Conservation (phyloP, 768 basidiomycete genomes). For the Lactifluus subvellereus region DNA sequence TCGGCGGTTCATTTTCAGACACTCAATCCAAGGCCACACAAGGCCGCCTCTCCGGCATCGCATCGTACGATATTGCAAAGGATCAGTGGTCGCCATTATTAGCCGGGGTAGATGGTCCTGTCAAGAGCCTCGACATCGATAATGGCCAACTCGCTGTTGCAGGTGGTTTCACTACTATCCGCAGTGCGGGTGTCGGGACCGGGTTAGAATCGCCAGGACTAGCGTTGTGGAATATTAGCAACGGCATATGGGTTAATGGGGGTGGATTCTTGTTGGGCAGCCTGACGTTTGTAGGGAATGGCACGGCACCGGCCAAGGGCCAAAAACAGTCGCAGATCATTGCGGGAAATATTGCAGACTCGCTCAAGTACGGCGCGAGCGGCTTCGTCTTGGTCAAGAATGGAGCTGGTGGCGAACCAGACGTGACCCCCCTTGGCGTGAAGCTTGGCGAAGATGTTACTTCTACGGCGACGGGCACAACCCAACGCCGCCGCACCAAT, state of each 20-base stretch:
- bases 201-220: conserved; percentile 51
- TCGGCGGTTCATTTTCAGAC: conserved; percentile 85
- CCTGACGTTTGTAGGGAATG: conserved; percentile 65
- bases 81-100: conserved; percentile 64
- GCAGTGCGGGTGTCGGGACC: conserved; percentile 34
- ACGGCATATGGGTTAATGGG: conserved; percentile 60
- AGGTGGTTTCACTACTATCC: conserved; percentile 65
- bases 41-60: conserved; percentile 54
- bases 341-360: conserved; percentile 57
- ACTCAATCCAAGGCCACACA: conserved; percentile 50
- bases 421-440: conserved; percentile 55
- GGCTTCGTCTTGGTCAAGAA: conserved; percentile 79
- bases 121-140: conserved; percentile 52
- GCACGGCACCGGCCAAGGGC: conserved; percentile 43
- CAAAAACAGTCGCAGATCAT: conserved; percentile 48
- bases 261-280: conserved; percentile 70
- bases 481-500: conserved; percentile 38
- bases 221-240: conserved; percentile 64
- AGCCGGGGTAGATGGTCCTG: conserved; percentile 71
- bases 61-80: conserved; percentile 59
- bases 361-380: conserved; percentile 61
- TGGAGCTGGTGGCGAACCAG: conserved; percentile 45
- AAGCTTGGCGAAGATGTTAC: conserved; percentile 42
- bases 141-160: conserved; percentile 54
- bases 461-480: conserved; percentile 30